phyloP scores from a whole-genome alignment of 495 filamentous ascomycete genomes.

The Usnea hakonensis region DNA sequence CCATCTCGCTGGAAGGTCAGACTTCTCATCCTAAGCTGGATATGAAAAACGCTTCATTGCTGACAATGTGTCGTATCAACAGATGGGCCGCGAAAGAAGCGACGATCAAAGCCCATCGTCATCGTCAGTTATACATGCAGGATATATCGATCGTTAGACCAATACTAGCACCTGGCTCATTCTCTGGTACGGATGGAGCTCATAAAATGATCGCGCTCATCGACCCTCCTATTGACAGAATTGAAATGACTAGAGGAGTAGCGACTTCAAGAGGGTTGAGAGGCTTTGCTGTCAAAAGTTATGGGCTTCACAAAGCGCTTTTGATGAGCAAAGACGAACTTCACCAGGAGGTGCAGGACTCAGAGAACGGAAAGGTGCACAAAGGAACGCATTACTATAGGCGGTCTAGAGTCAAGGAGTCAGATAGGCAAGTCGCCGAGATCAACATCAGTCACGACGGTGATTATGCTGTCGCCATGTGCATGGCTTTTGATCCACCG shows the following conservation, averaged over 20 bases:
- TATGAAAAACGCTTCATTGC: slow-evolving; percentile 11
- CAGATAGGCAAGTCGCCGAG: slow-evolving; percentile 19
- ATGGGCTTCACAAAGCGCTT: neutral
- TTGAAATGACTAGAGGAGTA: slow-evolving; percentile 11
- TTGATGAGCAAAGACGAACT: neutral
- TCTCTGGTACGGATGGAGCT: neutral
- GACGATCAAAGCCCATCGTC: slow-evolving; percentile 49
- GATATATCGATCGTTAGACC: slow-evolving; percentile 37
- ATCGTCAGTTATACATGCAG: slow-evolving; percentile 36
- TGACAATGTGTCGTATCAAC: neutral
- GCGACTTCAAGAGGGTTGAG: slow-evolving; percentile 13
- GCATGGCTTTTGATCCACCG: slow-evolving; percentile 21
- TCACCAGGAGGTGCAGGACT: neutral
- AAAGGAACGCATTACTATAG: slow-evolving; percentile 2
- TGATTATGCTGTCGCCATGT: slow-evolving; percentile 48
- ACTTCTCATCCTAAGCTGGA: neutral
- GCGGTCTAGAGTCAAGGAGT: slow-evolving; percentile 15
- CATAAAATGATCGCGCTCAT: slow-evolving; percentile 18
- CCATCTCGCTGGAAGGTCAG: slow-evolving; percentile 47
- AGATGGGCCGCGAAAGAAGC: slow-evolving; percentile 62
- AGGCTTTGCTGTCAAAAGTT: slow-evolving; percentile 5
- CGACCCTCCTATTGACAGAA: slow-evolving; percentile 15
- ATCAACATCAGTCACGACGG: slow-evolving; percentile 50
- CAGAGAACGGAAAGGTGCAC: neutral
- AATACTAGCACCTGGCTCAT: neutral